A percentile compares a stretch with the other conserved stretches of the same genome.
phyloP scores from a whole-genome alignment of 495 filamentous ascomycete species.

The Saxophila tyrrhenica region DNA sequence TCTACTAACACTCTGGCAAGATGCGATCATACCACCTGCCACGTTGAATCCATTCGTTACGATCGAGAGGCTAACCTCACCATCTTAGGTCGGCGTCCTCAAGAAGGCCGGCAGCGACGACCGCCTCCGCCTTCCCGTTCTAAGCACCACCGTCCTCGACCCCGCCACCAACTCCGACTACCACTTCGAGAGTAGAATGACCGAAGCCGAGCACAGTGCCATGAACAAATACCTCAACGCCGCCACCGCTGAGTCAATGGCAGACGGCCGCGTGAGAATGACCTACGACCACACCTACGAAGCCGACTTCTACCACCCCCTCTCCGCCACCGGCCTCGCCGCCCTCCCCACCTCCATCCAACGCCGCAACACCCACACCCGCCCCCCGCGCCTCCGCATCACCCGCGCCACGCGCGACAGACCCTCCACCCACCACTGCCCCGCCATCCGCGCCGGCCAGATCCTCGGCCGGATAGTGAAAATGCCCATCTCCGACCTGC shows the following conservation, averaged over 20 bases:
- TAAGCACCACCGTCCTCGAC: constrained; percentile 54
- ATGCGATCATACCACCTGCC: not conserved
- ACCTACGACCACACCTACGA: constrained; percentile 72
- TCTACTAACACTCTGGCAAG: no score
- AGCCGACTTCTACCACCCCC: constrained; percentile 68
- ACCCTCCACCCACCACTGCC: no score
- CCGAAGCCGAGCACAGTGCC: constrained; percentile 61
- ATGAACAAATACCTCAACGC: constrained; percentile 75
- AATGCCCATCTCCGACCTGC: constrained; percentile 68
- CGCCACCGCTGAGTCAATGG: constrained; percentile 39
- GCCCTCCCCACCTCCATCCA: constrained; percentile 36
- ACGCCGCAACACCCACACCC: constrained; percentile 35
- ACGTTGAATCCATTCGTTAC: no score
- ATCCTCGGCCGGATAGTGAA: constrained; percentile 80
- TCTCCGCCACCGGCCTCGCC: constrained; percentile 43
- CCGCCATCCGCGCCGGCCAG: constrained; percentile 52
- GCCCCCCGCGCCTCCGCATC: constrained; percentile 59
- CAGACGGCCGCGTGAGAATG: constrained; percentile 50
- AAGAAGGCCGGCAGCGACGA: constrained; percentile 58
- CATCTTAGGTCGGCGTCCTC: constrained; percentile 55
- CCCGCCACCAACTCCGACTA: constrained; percentile 37
- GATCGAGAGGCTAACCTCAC: not conserved
- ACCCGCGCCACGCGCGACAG: constrained; percentile 54
- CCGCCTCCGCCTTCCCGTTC: constrained; percentile 52
- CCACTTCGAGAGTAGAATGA: constrained; percentile 75